Evolutionary conservation across 768 basidiomycete species (phyloP).

Genomic region (Pulveroboletus ravenelii): DNA sequence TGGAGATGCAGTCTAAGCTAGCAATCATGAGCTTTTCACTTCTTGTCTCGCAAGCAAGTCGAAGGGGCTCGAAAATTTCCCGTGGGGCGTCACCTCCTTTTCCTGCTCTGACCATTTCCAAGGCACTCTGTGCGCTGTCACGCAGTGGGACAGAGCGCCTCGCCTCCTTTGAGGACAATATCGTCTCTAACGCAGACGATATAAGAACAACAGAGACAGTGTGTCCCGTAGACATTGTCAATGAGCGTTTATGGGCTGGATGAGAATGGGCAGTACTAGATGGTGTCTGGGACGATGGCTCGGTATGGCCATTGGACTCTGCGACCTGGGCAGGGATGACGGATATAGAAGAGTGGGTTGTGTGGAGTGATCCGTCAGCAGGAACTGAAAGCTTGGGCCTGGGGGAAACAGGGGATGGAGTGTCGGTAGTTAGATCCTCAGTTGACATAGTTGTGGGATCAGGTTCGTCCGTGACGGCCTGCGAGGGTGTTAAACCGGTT

Average conservation of each 20-base stretch:
- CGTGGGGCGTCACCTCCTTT: conserved; percentile 72
- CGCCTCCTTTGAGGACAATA: conserved; percentile 84
- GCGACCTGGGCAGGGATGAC: conserved; percentile 1
- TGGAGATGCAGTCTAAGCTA: conserved; percentile 95
- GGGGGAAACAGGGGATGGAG: conserved; percentile 8
- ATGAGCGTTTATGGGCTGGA: conserved; percentile 46
- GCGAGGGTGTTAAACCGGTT: neutral
- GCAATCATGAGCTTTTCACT: conserved; percentile 94
- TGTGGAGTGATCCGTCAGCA: conserved; percentile 3
- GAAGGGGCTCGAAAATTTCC: conserved; percentile 93
- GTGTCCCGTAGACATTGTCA: conserved; percentile 63
- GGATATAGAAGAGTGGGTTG: conserved; percentile 5
- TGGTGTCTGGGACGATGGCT: conserved; percentile 18
- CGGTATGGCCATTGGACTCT: conserved; percentile 14
- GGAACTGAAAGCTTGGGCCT: conserved; percentile 1
- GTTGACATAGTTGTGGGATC: conserved; percentile 1
- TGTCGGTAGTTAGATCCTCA: neutral
- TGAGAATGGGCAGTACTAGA: conserved; percentile 14
- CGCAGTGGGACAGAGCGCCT: conserved; percentile 74
- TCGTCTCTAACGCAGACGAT: conserved; percentile 79
- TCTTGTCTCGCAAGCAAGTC: conserved; percentile 92
- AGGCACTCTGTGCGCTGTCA: conserved; percentile 76
- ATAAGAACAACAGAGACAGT: conserved; percentile 78
- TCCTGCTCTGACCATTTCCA: conserved; percentile 76
- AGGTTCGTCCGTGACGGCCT: conserved; percentile 1